phyloP scores from a whole-genome alignment of 2,329 filamentous ascomycete genomes.

The Tolypocladium amazonense region DNA sequence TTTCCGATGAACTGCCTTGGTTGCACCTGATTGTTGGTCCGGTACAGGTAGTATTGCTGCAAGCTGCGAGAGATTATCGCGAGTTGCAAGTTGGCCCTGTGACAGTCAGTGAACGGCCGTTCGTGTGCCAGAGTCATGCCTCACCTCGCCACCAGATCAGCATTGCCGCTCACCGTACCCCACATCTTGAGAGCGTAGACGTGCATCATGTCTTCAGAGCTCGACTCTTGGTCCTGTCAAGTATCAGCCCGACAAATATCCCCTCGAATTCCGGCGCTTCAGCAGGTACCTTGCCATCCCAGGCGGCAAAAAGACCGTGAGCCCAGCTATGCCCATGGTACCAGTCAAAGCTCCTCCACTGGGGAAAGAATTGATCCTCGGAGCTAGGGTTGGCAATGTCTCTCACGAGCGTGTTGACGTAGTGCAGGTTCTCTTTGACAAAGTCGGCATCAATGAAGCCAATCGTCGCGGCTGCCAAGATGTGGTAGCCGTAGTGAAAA shows the following conservation, averaged over 20 bases:
- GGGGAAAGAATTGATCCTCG: conserved; percentile 66
- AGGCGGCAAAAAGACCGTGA: conserved; percentile 60
- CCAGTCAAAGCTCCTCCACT: conserved; percentile 83
- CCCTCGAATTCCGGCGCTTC: background rate
- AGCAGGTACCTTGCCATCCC: conserved; percentile 54
- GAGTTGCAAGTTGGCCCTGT: conserved; percentile 70
- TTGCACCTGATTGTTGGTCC: conserved; percentile 54
- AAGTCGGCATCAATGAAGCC: conserved; percentile 67
- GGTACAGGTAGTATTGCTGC: conserved; percentile 74
- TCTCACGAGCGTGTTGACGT: conserved; percentile 73
- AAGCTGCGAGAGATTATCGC: conserved; percentile 65
- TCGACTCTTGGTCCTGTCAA: conserved; percentile 62
- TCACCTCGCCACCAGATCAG: conserved; percentile 64
- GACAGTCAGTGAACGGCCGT: conserved; percentile 1
- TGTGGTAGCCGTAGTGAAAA: conserved; percentile 80
- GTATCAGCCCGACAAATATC: background rate
- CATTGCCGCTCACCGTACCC: conserved; percentile 68
- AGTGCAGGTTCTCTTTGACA: conserved; percentile 63
- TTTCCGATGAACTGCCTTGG: conserved; percentile 72
- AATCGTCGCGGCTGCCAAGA: conserved; percentile 77
- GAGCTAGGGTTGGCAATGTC: conserved; percentile 69
- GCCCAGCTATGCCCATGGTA: conserved; percentile 94
- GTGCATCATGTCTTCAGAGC: conserved; percentile 82
- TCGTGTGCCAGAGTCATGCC: conserved; percentile 4
- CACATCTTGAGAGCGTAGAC: conserved; percentile 89